Base-by-base conservation (phyloP, 2,329 filamentous ascomycete genomes). In the Alternaria infectoria region DNA sequence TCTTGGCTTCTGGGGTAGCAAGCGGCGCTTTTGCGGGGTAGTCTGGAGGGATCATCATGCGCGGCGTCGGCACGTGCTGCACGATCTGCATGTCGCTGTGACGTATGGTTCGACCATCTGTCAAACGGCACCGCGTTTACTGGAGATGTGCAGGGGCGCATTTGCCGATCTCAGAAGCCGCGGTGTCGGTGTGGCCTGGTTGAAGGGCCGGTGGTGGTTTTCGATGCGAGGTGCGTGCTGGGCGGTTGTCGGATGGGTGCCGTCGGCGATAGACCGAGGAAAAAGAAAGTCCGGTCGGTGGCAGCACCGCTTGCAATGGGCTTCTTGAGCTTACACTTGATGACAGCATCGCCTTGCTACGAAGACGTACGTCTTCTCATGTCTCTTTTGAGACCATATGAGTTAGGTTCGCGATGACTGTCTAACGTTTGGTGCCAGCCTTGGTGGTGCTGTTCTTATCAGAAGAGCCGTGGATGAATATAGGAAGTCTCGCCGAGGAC, bases 11-110 rank as follows among this genome's bases (percentile, higher is more conserved):
- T 69, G 69, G 69, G 67, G 65, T 65, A 66, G 25, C 26, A 51
- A 57, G 61, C 54, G 58, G 57, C 55, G 57, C 40, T 43, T 62
- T 65, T 69, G 69, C 69, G 70, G 70, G 69, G 70, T 73, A 71
- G 62, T 49, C 45, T 43, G 54, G 57, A 44, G 44, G 40, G 61
- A 61, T 69, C 59, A 57, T 54, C 59, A 32, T 47, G 46, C 54
- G 28, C 54, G 49, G 47, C 26, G 25, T 54, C 51, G 56, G 32
- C 43, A 57, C 47, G 46, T 58, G 55, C 36, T 36, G 32, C 57
- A 58, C 57, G 45, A 57, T 46, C 43, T 58, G 57, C 62, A 60
- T 64, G 57, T 45, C 46, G 61, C 61, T 30, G 64, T 59, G 63
- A 68, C 61, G 57, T 57, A 26, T 61, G 61, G 57, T 52, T 63